phyloP scores from a whole-genome alignment of 768 basidiomycete genomes.

The Amanita thiersii region DNA sequence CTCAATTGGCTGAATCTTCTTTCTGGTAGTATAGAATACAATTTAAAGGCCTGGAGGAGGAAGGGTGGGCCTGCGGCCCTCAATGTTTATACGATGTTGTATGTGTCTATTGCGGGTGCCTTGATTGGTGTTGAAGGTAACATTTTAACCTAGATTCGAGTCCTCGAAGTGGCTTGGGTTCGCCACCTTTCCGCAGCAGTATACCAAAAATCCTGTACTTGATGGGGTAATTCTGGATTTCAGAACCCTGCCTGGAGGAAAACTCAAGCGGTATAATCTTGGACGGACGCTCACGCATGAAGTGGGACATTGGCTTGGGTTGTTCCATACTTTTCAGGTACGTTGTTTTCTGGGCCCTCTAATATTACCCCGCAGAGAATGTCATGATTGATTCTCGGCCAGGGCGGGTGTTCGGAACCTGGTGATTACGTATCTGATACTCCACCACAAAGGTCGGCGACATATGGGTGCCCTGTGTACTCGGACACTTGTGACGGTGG shows the following conservation, averaged over 20 bases:
- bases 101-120: not conserved
- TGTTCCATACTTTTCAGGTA: slow-evolving; percentile 6
- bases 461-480: not conserved
- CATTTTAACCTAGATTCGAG: slow-evolving; percentile 5
- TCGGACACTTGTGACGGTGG: slow-evolving; percentile 4
- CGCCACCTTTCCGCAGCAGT: slow-evolving; percentile 18
- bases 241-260: slow-evolving; percentile 17
- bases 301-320: slow-evolving; percentile 6
- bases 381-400: not conserved
- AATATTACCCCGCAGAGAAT: not conserved
- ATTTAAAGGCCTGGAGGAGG: not conserved
- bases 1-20: not conserved
- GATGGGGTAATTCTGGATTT: slow-evolving; percentile 22
- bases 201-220: slow-evolving; percentile 10
- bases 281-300: slow-evolving; percentile 6
- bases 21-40: not conserved
- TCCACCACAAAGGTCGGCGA: not conserved
- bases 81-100: slow-evolving; percentile 6
- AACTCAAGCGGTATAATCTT: slow-evolving; percentile 19
- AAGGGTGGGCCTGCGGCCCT: not conserved
- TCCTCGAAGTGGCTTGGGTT: slow-evolving; percentile 18
- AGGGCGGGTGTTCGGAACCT: slow-evolving; percentile 3
- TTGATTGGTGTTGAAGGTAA: not conserved
- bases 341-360: not conserved
- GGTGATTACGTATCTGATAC: slow-evolving; percentile 7